These are phyloP conservation scores for Neofusicoccum umdonicola DNA, from an alignment of 2,329 filamentous ascomycete genomes.

Conservation along the genomic window DNA sequence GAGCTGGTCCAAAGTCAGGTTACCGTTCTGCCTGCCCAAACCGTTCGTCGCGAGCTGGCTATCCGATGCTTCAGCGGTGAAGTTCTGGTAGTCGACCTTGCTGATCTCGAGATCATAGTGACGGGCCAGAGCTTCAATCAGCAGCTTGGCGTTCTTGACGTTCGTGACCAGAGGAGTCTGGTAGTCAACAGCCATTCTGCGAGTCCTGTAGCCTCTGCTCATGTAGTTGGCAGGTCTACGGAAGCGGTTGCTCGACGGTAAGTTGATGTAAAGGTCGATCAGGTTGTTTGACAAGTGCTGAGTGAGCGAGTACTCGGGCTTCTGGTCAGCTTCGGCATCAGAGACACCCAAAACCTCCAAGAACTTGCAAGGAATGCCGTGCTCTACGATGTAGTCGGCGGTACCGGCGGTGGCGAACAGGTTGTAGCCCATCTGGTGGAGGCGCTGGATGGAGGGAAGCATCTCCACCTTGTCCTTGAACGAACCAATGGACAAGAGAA, in stretches of 20 bases:
- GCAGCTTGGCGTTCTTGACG: constrained; percentile 97
- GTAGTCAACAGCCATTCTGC: constrained; percentile 97
- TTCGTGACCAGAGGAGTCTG: constrained; percentile 97
- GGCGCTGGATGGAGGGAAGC: constrained; percentile 85
- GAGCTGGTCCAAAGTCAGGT: constrained; percentile 64
- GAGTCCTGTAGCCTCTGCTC: constrained; percentile 94
- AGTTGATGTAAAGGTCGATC: constrained; percentile 98
- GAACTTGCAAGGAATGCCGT: constrained; percentile 89
- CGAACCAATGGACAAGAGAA: constrained; percentile 90
- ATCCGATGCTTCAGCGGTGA: constrained; percentile 43
- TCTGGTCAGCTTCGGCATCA: constrained; percentile 76
- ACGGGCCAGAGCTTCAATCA: constrained; percentile 89
- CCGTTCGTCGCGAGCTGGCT: constrained; percentile 35
- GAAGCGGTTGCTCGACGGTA: constrained; percentile 98
- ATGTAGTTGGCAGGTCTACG: constrained; percentile 96
- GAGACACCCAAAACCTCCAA: constrained; percentile 71
- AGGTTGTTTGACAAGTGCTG: constrained; percentile 97
- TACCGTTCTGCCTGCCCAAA: constrained; percentile 55
- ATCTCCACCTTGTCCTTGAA: constrained; percentile 99
- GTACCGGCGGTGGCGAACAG: constrained; percentile 95
- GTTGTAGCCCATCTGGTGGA: constrained; percentile 90
- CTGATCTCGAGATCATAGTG: constrained; percentile 82
- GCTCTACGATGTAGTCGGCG: constrained; percentile 91
- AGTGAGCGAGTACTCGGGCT: constrained; percentile 93
- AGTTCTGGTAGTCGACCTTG: constrained; percentile 87